Evolutionary conservation across 768 basidiomycete genomes (phyloP).

Genomic region (Termitomyces heimii): DNA sequence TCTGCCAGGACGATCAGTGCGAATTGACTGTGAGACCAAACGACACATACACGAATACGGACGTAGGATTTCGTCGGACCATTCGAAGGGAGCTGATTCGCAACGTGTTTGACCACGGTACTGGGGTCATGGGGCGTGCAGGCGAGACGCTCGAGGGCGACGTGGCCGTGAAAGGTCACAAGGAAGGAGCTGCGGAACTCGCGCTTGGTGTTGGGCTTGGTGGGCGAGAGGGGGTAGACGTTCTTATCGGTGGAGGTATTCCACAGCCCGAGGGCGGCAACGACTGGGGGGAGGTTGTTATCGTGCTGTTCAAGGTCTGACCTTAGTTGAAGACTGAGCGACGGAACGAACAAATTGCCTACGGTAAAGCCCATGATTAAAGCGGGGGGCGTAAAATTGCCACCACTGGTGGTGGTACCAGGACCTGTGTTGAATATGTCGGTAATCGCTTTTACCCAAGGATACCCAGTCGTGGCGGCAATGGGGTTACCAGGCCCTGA

Average conservation of each 20-base stretch:
- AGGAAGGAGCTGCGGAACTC: conserved; percentile 33
- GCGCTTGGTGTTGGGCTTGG: conserved; percentile 21
- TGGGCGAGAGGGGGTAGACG: conserved; percentile 32
- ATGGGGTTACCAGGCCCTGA: conserved; percentile 41
- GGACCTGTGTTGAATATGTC: conserved; percentile 30
- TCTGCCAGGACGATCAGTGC: conserved; percentile 8
- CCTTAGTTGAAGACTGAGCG: background rate
- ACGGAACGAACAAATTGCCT: background rate
- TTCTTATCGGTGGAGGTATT: conserved; percentile 24
- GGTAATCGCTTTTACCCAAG: conserved; percentile 33
- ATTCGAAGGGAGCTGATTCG: conserved; percentile 6
- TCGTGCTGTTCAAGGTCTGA: conserved; percentile 27
- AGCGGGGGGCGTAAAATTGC: conserved; percentile 28
- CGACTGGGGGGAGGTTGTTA: conserved; percentile 36
- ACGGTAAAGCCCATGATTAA: conserved; percentile 40
- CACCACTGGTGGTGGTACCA: conserved; percentile 16
- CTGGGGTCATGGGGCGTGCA: conserved; percentile 16
- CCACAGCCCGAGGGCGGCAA: conserved; percentile 37
- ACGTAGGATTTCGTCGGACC: conserved; percentile 20
- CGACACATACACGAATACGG: conserved; percentile 25
- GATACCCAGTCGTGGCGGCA: conserved; percentile 31
- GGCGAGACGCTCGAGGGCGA: conserved; percentile 34
- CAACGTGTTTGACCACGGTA: conserved; percentile 12
- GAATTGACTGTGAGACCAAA: background rate
- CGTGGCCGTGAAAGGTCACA: conserved; percentile 33